Conservation (phyloP, 2,329 filamentous ascomycete species). For the Colletotrichum incanum region DNA sequence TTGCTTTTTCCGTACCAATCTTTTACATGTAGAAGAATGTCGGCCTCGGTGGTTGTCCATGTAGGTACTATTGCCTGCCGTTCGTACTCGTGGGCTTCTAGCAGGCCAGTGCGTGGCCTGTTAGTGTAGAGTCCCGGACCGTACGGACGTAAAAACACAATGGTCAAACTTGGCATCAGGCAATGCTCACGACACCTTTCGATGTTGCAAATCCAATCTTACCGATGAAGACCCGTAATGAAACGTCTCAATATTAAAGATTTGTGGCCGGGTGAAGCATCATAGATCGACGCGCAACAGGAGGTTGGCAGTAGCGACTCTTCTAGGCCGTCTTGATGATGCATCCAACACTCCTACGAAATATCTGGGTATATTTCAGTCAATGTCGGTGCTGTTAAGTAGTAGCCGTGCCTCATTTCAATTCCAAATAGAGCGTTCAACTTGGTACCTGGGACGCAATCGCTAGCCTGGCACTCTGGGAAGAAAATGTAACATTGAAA, state of each 20-base stretch:
- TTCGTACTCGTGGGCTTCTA: not conserved
- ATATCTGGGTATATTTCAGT: not conserved
- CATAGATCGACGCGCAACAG: not conserved
- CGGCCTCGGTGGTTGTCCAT: conserved; percentile 26
- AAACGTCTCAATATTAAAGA: not conserved
- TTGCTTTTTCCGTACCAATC: conserved; percentile 26
- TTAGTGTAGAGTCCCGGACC: not conserved
- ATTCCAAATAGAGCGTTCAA: too few relatives aligned
- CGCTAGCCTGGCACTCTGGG: conserved; percentile 1
- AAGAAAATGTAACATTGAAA: not conserved
- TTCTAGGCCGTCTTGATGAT: not conserved
- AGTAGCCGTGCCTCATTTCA: not conserved
- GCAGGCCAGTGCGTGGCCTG: not conserved
- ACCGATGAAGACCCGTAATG: not conserved
- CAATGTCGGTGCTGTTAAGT: conserved; percentile 1
- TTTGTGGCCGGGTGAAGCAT: not conserved
- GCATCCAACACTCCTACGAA: not conserved
- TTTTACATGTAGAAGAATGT: conserved; percentile 11
- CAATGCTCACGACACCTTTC: conserved; percentile 16
- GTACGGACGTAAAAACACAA: conserved; percentile 21
- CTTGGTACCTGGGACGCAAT: not conserved
- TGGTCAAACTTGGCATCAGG: conserved; percentile 12
- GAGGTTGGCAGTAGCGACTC: not conserved
- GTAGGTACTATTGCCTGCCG: not conserved
- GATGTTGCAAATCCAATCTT: not conserved